Evolutionary conservation across 2,329 filamentous ascomycete genomes (phyloP), one percentile per base, ranked within the genome.

Genomic region (Tothia fuscella): DNA sequence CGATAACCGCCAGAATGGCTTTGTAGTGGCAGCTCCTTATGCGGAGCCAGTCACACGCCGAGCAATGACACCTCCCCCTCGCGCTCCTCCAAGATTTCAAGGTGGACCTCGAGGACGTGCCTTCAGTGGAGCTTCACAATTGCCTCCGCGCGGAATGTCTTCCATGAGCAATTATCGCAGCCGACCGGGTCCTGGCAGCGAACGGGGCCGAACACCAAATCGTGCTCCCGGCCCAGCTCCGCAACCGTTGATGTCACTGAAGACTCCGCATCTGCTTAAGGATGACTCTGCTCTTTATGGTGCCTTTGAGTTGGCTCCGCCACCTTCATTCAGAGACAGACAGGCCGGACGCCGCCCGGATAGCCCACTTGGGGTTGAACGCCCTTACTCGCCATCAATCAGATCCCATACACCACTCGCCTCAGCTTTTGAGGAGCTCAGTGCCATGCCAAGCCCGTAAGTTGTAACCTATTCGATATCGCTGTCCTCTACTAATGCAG

Each of bases 11-110:
- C 72, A 70, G 25, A 71, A 79, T 43, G 60, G 63, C 16, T 89
- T 87, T 53, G 75, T 87, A 44, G 62, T 65, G 17, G 57, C 56
- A 31, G 56, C 58, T 16, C 76, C 88, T 2, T 95, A 82, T 51
- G 83, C 88, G 9, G 77, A 95, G 60, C 86, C 85, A 9, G 74
- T 93, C 13, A 80, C 77, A 48, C 83, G 89, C 52, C 83, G 89
- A 54, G 89, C 89, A 40, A 95, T 96, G 89, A 96, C 89, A 16
- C 89, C 89, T 40, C 89, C 89, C 14, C 88, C 89, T 49, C 71
- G 72, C 42, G 76, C 72, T 45, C 74, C 76, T 38, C 72, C 75
- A 12, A 68, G 74, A 26, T n/a, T n/a, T n/a, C n/a, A n/a, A n/a
- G n/a, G n/a, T n/a, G 71, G 71, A 44, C 74, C 61, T 55, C 55